Evolutionary conservation across 169 alveolate species (phyloP).

Genomic region (Plasmodium vivax): DNA sequence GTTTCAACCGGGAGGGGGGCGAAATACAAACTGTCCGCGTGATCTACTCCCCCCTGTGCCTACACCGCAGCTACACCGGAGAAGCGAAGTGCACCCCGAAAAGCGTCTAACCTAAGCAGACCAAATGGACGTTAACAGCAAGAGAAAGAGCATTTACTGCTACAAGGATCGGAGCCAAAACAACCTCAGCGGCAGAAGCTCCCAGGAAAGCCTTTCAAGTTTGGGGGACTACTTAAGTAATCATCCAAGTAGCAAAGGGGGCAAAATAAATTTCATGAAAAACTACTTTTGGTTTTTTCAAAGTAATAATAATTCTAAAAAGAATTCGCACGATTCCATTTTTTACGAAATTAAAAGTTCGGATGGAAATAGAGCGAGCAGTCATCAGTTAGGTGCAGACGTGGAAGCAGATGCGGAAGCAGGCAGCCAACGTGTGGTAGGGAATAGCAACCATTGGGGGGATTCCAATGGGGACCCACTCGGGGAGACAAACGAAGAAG

Average conservation of each 20-base stretch:
- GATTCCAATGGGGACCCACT: not conserved
- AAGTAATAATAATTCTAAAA: not conserved
- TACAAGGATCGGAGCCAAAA: slow-evolving; percentile 30
- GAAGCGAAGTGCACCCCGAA: not conserved
- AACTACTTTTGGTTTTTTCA: slow-evolving; percentile 3
- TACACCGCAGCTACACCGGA: not conserved
- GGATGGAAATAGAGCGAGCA: not conserved
- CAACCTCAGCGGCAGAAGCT: not conserved
- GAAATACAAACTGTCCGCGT: not conserved
- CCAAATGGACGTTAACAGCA: not conserved
- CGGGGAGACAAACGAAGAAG: not conserved
- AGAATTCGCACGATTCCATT: slow-evolving; percentile 9
- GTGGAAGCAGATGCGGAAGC: not conserved
- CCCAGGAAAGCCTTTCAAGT: slow-evolving; percentile 12
- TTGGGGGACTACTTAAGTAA: not conserved
- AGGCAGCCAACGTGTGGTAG: not conserved
- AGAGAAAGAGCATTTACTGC: slow-evolving; percentile 18
- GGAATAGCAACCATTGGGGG: not conserved
- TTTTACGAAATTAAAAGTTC: slow-evolving; percentile 41
- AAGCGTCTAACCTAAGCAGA: not conserved
- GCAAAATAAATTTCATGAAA: not conserved
- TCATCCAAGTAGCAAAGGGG: not conserved
- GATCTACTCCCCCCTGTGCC: not conserved
- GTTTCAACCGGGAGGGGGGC: not conserved
- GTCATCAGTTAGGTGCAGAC: not conserved